Percentiles rank a stretch among this genome's conserved stretches.
Evolutionary conservation across 129 eudicot genomes (phyloP).

Genomic region (Kitagawia praeruptora): DNA sequence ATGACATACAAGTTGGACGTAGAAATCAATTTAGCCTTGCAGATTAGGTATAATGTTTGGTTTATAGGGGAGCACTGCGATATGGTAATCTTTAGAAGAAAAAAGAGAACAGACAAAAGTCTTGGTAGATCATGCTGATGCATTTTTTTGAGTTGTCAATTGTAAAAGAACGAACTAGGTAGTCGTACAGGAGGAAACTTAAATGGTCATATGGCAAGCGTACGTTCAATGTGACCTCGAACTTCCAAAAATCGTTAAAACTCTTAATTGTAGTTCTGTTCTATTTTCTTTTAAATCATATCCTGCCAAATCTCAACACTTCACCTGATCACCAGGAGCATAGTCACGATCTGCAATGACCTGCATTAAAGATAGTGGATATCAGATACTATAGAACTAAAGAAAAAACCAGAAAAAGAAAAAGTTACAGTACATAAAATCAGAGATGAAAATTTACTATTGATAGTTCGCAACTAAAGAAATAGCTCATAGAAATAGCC

Average conservation of each 20-base stretch:
- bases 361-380: conserved; percentile 20
- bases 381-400: background rate
- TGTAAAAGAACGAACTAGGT: background rate
- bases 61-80: background rate
- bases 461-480: background rate
- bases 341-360: conserved; percentile 72
- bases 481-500: background rate
- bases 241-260: background rate
- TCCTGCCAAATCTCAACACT: background rate
- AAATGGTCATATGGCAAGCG: background rate
- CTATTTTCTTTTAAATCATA: background rate
- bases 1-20: background rate
- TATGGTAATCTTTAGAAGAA: background rate
- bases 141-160: background rate
- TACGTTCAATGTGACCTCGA: background rate
- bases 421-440: background rate
- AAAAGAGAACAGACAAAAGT: background rate
- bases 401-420: background rate
- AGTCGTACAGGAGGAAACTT: background rate
- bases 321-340: conserved; percentile 77
- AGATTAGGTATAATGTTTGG: background rate
- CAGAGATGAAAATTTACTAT: background rate
- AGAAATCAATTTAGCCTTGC: background rate
- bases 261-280: background rate
- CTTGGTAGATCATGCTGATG: background rate